Conservation (phyloP, 2,329 filamentous ascomycete species). For the Penicillium sp. region DNA sequence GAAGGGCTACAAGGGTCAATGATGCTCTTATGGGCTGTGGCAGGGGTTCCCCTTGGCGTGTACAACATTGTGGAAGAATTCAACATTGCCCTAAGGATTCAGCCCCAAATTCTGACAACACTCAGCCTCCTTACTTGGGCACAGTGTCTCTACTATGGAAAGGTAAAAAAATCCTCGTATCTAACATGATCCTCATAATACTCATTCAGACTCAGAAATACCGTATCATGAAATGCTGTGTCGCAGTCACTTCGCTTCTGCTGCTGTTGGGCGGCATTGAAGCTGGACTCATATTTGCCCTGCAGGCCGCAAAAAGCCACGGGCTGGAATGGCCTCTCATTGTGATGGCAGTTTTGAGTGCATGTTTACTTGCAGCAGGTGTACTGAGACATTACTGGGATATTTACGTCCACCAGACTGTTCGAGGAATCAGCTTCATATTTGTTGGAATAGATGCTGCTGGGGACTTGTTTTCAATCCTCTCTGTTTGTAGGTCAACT, state of each 20-base stretch:
- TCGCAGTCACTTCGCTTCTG: slow-evolving; percentile 52
- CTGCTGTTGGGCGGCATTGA: slow-evolving; percentile 59
- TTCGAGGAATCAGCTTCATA: slow-evolving; percentile 68
- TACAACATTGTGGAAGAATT: slow-evolving; percentile 56
- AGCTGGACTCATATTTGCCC: slow-evolving; percentile 57
- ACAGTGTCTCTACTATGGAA: slow-evolving; percentile 56
- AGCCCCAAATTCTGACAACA: slow-evolving; percentile 55
- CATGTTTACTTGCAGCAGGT: slow-evolving; percentile 61
- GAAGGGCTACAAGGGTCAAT: slow-evolving; percentile 64
- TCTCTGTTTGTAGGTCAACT: slow-evolving; percentile 52
- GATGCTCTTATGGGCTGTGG: slow-evolving; percentile 68
- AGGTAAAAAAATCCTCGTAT: slow-evolving; percentile 10
- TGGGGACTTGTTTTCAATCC: slow-evolving; percentile 64
- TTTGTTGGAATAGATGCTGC: slow-evolving; percentile 69
- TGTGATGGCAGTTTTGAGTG: slow-evolving; percentile 65
- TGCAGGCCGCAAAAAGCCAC: slow-evolving; percentile 46
- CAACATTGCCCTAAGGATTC: slow-evolving; percentile 54
- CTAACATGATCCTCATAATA: background rate
- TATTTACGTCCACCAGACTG: slow-evolving; percentile 64
- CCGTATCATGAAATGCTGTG: slow-evolving; percentile 49
- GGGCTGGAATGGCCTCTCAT: slow-evolving; percentile 60
- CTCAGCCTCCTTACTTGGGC: slow-evolving; percentile 55
- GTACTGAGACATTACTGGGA: slow-evolving; percentile 69
- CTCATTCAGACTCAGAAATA: slow-evolving; percentile 46
- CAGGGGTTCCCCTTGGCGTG: slow-evolving; percentile 64